These are phyloP conservation scores for Mycena rosella DNA, from an alignment of 768 basidiomycete species.

Conservation along the genomic window DNA sequence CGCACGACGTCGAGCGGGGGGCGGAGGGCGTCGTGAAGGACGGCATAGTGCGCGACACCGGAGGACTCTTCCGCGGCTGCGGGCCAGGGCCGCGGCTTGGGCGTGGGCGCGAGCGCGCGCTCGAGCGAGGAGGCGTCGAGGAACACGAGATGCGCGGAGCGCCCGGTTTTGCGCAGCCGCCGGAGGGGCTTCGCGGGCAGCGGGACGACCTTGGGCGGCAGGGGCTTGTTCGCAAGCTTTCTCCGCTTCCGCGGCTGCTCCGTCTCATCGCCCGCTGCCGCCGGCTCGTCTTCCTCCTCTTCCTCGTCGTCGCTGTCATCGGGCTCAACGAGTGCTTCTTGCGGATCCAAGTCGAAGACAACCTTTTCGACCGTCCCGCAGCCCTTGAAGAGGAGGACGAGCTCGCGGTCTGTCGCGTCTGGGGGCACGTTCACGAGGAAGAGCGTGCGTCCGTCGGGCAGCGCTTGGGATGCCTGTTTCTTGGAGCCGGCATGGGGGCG, in stretches of 20 bases:
- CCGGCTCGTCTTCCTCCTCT: conserved; percentile 50
- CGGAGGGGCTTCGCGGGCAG: conserved; percentile 70
- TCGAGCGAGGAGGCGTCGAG: conserved; percentile 80
- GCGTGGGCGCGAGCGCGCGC: conserved; percentile 68
- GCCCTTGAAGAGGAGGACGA: conserved; percentile 80
- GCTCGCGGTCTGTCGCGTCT: conserved; percentile 86
- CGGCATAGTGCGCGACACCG: conserved; percentile 80
- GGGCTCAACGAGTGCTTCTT: conserved; percentile 56
- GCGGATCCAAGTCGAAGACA: conserved; percentile 67
- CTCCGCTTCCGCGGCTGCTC: conserved; percentile 54
- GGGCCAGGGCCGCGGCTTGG: conserved; percentile 76
- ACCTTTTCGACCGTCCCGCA: conserved; percentile 85
- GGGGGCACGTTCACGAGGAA: conserved; percentile 93
- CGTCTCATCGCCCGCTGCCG: conserved; percentile 44
- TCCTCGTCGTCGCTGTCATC: conserved; percentile 57
- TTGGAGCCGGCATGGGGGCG: conserved; percentile 73
- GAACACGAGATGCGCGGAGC: conserved; percentile 77
- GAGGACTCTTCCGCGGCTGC: conserved; percentile 68
- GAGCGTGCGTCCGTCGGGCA: conserved; percentile 75
- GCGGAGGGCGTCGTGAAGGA: conserved; percentile 73
- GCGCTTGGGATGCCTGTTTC: conserved; percentile 51
- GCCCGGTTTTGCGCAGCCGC: conserved; percentile 70
- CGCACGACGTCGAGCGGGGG: conserved; percentile 82
- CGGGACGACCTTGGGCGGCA: conserved; percentile 67
- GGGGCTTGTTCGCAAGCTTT: conserved; percentile 49